A percentile compares a stretch with the other conserved stretches of the same genome.
These are phyloP conservation scores for Aspergillus eucalypticola DNA, from an alignment of 2,329 filamentous ascomycete genomes.

Conservation along the genomic window DNA sequence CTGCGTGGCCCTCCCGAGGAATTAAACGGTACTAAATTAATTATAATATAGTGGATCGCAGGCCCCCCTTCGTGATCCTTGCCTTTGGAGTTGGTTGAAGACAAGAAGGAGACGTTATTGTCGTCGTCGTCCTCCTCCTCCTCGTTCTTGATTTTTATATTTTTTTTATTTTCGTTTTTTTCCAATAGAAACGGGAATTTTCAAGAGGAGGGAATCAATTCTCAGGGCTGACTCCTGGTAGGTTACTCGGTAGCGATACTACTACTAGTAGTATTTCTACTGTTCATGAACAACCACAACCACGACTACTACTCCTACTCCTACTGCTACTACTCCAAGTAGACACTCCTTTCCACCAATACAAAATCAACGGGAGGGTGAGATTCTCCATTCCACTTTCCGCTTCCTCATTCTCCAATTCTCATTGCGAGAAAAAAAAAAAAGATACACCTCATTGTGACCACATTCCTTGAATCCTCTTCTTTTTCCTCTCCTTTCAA, in stretches of 20 bases:
- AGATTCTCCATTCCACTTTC: background rate
- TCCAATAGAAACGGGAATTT: no score
- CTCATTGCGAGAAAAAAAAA: background rate
- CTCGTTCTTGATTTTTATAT: no score
- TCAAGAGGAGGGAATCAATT: no score
- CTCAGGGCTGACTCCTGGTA: no score
- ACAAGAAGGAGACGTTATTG: background rate
- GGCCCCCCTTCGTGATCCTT: conserved; percentile 24
- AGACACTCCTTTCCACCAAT: no score
- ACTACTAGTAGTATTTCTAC: no score
- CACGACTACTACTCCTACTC: no score
- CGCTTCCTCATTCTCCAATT: conserved; percentile 15
- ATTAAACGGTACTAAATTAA: conserved; percentile 16
- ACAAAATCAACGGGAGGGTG: background rate
- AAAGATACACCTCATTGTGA: background rate
- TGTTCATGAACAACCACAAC: no score
- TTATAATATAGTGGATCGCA: conserved; percentile 19
- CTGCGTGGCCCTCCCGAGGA: conserved; percentile 27
- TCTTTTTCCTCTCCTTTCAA: background rate
- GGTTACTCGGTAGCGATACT: background rate
- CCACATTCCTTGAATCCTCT: background rate
- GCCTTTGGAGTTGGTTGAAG: conserved; percentile 8
- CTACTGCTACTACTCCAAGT: no score
- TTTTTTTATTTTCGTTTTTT: background rate
- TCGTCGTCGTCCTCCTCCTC: background rate